These are phyloP conservation scores for Candida glaebosa DNA, from an alignment of 805 yeast genomes.

Conservation along the genomic window DNA sequence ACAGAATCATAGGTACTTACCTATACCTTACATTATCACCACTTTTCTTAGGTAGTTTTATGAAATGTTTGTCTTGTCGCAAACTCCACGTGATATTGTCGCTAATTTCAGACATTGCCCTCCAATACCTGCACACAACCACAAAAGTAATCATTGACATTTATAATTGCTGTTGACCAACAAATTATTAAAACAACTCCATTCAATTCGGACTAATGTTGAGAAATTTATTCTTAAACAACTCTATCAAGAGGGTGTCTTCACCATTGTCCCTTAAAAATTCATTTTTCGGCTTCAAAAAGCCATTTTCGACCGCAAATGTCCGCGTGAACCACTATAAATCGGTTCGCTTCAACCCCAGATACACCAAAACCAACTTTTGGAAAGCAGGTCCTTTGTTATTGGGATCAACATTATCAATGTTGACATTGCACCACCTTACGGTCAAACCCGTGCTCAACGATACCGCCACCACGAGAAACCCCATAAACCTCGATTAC, in stretches of 20 bases:
- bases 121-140: too few species aligned
- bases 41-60: too few species aligned
- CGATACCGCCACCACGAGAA: neutral
- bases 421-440: neutral
- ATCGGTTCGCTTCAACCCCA: neutral
- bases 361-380: neutral
- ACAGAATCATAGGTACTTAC: too few species aligned
- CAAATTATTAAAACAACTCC: neutral
- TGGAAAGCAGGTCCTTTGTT: neutral
- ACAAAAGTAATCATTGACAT: too few species aligned
- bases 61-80: too few species aligned
- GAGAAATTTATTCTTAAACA: neutral
- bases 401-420: neutral
- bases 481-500: neutral
- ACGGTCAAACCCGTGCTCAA: neutral
- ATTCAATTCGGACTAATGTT: neutral
- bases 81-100: too few species aligned
- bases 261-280: neutral
- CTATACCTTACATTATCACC: too few species aligned
- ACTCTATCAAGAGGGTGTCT: slow-evolving; percentile 1
- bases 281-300: neutral
- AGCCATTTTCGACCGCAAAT: neutral
- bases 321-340: neutral
- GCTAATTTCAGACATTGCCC: too few species aligned
- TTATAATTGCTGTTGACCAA: neutral